A percentile compares a stretch with the other conserved stretches of the same genome.
These are phyloP conservation scores for Candolleomyces aberdarensis DNA, from an alignment of 768 basidiomycete species.

Conservation along the genomic window DNA sequence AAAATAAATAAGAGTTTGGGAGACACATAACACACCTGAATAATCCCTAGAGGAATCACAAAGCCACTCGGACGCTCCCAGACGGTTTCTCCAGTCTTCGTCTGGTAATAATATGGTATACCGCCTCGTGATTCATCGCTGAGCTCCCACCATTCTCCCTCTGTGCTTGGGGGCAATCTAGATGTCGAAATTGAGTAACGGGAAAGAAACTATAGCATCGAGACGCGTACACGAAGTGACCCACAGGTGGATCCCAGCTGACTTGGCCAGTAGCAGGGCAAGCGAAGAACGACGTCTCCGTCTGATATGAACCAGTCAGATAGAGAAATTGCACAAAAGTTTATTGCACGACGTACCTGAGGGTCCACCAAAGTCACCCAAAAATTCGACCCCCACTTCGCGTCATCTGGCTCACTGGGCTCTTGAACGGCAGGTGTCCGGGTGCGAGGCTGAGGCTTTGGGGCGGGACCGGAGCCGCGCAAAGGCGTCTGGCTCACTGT, in stretches of 20 bases:
- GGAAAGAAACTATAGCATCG: conserved; percentile 10
- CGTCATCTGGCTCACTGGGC: conserved; percentile 35
- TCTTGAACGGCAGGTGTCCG: not conserved
- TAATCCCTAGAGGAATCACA: conserved; percentile 85
- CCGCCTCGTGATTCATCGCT: conserved; percentile 80
- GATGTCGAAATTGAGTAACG: conserved; percentile 15
- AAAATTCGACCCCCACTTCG: conserved; percentile 85
- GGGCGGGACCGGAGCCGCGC: not conserved
- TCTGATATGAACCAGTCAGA: conserved; percentile 27
- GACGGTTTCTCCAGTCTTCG: conserved; percentile 84
- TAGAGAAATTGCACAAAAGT: not conserved
- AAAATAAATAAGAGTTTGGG: not conserved
- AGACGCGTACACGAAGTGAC: conserved; percentile 75
- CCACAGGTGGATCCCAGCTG: conserved; percentile 90
- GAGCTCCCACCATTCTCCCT: conserved; percentile 97
- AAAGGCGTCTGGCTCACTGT: not conserved
- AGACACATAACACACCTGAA: conserved; percentile 58
- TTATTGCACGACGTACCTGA: conserved; percentile 50
- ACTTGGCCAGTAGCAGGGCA: conserved; percentile 91
- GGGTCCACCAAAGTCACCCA: conserved; percentile 95
- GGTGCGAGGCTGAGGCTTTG: not conserved
- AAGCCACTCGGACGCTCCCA: conserved; percentile 91
- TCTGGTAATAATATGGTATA: conserved; percentile 92
- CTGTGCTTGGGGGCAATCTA: conserved; percentile 77
- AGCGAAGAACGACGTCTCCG: conserved; percentile 77